phyloP scores from a whole-genome alignment of 306 rosid genomes.

The Hippophae tibetana region DNA sequence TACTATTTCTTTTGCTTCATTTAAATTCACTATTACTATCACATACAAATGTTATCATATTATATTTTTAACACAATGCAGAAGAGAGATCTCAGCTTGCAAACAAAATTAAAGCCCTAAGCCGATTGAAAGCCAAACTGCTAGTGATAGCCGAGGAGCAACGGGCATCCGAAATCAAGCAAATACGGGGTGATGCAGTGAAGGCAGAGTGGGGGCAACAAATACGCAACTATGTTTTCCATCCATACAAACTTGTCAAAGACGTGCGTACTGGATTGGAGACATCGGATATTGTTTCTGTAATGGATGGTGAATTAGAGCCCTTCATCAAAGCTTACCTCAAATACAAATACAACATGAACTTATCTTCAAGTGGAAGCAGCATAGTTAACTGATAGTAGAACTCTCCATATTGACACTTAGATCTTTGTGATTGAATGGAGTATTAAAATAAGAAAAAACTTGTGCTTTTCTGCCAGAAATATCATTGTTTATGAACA shows the following conservation, averaged over 20 bases:
- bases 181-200: conserved; percentile 85
- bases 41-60: no score
- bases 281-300: conserved; percentile 65
- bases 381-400: no score
- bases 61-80: conserved; percentile 24
- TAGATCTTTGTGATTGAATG: no score
- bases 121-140: conserved; percentile 85
- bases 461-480: no score
- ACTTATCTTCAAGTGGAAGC: conserved; percentile 29
- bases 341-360: conserved; percentile 51
- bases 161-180: conserved; percentile 80
- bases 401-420: no score
- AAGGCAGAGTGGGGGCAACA: conserved; percentile 99
- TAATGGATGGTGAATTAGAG: conserved; percentile 93
- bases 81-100: conserved; percentile 93
- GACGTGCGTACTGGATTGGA: conserved; percentile 84
- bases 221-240: conserved; percentile 87
- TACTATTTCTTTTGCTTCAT: no score
- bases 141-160: conserved; percentile 87
- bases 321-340: conserved; percentile 84
- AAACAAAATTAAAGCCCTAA: conserved; percentile 71
- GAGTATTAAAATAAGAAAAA: no score
- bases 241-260: conserved; percentile 89
- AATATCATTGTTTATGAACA: no score
- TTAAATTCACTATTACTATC: no score